phyloP scores from a whole-genome alignment of 2,329 filamentous ascomycete species.

The Teratosphaeria epicoccoides region DNA sequence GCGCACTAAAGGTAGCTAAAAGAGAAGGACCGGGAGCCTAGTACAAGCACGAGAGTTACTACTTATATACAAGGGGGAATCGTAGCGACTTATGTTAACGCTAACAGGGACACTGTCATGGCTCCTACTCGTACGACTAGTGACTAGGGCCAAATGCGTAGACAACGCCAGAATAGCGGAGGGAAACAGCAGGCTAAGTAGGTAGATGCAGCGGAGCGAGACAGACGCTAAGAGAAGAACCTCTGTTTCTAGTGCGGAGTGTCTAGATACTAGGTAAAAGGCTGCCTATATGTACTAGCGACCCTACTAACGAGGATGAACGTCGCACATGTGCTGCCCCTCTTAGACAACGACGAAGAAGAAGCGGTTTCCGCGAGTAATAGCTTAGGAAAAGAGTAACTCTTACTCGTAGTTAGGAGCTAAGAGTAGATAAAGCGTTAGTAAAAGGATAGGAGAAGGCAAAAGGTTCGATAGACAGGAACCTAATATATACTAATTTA shows the following conservation, averaged over 20 bases:
- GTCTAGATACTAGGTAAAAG: no score
- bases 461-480: slow-evolving; percentile 1
- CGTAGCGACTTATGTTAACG: neutral
- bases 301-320: no score
- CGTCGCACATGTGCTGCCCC: no score
- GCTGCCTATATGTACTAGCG: no score
- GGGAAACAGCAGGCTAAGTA: no score
- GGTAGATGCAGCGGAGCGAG: no score
- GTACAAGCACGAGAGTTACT: neutral
- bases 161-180: neutral
- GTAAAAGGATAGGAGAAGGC: neutral
- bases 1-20: slow-evolving; percentile 1
- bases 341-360: slow-evolving; percentile 1
- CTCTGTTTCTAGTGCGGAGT: no score
- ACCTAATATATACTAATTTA: slow-evolving; percentile 5
- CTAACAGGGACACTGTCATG: slow-evolving; percentile 2
- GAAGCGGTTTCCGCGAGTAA: neutral
- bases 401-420: slow-evolving; percentile 4
- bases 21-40: neutral
- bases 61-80: no score
- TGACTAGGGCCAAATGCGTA: neutral
- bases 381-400: slow-evolving; percentile 2
- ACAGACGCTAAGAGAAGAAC: no score
- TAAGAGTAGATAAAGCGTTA: slow-evolving; percentile 3
- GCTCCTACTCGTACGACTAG: neutral